These are phyloP conservation scores for Tetramitus jugosus DNA, from an alignment of 208 protist species.

Conservation along the genomic window DNA sequence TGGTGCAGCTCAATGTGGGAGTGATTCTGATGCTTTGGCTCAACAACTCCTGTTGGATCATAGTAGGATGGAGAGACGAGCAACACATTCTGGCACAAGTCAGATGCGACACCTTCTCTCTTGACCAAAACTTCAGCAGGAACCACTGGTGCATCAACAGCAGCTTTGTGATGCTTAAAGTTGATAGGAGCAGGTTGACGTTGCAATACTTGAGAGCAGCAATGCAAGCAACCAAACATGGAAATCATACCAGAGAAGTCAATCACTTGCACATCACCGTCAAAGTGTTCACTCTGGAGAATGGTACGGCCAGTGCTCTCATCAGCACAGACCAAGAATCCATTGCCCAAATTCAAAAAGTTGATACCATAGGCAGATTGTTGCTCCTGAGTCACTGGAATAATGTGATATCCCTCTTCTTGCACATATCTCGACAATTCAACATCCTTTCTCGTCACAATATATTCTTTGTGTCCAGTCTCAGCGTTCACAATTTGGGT, in stretches of 20 bases:
- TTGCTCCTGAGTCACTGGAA: slow-evolving; percentile 10
- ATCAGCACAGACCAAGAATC: not conserved
- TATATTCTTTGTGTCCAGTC: slow-evolving; percentile 14
- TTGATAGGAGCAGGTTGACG: too few relatives aligned
- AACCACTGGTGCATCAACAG: too few relatives aligned
- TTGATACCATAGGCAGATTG: slow-evolving; percentile 16
- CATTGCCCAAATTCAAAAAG: slow-evolving; percentile 22
- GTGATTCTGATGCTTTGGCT: too few relatives aligned
- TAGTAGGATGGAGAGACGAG: too few relatives aligned
- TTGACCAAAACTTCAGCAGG: too few relatives aligned
- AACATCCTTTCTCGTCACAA: slow-evolving; percentile 13
- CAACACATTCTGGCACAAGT: too few relatives aligned
- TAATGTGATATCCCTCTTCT: slow-evolving; percentile 20
- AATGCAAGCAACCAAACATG: slow-evolving; percentile 46
- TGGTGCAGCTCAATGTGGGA: too few relatives aligned
- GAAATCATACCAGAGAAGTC: slow-evolving; percentile 39
- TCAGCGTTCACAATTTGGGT: not conserved
- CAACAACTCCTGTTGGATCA: too few relatives aligned
- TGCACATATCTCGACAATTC: slow-evolving; percentile 27
- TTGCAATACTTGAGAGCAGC: slow-evolving; percentile 34
- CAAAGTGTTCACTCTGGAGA: slow-evolving; percentile 23
- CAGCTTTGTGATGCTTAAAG: too few relatives aligned
- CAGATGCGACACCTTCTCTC: too few relatives aligned
- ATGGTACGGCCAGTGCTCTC: not conserved
- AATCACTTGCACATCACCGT: slow-evolving; percentile 33